Percentiles rank a stretch among this genome's conserved stretches.
These are phyloP conservation scores for Poa annua DNA, from an alignment of 176 grass and related monocot species.

Conservation along the genomic window DNA sequence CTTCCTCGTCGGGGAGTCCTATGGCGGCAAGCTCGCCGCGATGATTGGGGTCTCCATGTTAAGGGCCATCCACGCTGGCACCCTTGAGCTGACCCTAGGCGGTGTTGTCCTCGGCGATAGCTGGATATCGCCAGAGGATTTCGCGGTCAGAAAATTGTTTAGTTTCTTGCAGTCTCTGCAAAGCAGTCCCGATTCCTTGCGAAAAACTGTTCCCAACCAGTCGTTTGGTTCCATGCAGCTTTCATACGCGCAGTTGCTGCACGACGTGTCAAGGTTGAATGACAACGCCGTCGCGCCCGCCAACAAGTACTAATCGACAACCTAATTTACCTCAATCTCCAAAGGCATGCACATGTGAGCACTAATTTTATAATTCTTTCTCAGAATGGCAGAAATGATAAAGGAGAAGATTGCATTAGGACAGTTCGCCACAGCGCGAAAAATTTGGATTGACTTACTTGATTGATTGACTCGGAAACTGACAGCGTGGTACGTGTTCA, in stretches of 20 bases:
- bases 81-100: slow-evolving; percentile 66
- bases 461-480: neutral
- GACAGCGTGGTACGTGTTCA: slow-evolving; percentile 19
- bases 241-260: slow-evolving; percentile 65
- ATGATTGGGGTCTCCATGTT: slow-evolving; percentile 42
- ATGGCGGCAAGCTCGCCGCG: slow-evolving; percentile 63
- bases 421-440: slow-evolving; percentile 9
- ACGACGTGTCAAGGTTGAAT: slow-evolving; percentile 67
- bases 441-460: neutral
- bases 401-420: slow-evolving; percentile 39
- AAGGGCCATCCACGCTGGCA: slow-evolving; percentile 47
- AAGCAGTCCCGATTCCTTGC: neutral
- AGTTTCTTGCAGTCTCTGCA: neutral
- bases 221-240: slow-evolving; percentile 46
- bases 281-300: slow-evolving; percentile 54
- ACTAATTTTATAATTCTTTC: neutral
- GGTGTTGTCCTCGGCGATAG: slow-evolving; percentile 77
- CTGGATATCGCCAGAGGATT: slow-evolving; percentile 85
- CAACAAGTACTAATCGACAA: slow-evolving; percentile 44
- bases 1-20: slow-evolving; percentile 62
- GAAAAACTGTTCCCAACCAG: neutral
- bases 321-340: neutral
- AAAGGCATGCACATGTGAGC: neutral
- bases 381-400: slow-evolving; percentile 56
- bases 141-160: slow-evolving; percentile 35